phyloP scores from a whole-genome alignment of 2,329 filamentous ascomycete species.

The Pseudogymnoascus sp. region DNA sequence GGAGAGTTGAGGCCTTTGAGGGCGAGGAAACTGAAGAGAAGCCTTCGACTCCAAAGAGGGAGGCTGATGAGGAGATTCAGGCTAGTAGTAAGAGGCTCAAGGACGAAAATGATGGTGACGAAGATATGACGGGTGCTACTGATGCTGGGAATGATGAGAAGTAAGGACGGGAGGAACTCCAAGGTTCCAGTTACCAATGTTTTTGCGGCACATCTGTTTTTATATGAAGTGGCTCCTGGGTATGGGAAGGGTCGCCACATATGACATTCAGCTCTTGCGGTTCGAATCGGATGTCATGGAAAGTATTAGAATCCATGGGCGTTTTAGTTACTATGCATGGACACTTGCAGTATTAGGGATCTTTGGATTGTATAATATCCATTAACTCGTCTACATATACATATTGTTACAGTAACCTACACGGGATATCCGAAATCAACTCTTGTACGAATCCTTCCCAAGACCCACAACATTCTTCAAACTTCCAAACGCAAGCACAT shows the following conservation, averaged over 20 bases:
- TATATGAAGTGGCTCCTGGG: neutral
- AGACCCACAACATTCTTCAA: conserved; percentile 59
- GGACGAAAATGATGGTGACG: conserved; percentile 30
- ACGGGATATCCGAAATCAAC: neutral
- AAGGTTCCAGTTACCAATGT: neutral
- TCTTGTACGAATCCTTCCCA: conserved; percentile 10
- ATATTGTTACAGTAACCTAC: conserved; percentile 3
- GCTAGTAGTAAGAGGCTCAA: conserved; percentile 41
- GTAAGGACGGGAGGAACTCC: neutral
- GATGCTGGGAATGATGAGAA: conserved; percentile 1
- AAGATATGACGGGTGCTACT: conserved; percentile 4
- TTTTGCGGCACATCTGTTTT: neutral
- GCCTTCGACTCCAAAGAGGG: conserved; percentile 43
- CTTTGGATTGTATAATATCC: neutral
- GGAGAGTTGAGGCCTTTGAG: conserved; percentile 34
- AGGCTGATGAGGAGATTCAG: conserved; percentile 42
- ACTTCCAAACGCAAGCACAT: conserved; percentile 83
- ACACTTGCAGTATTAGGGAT: neutral
- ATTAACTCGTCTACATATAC: neutral
- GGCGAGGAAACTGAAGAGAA: conserved; percentile 19
- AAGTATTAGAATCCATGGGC: neutral
- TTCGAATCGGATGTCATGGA: neutral
- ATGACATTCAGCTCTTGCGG: neutral
- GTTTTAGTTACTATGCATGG: neutral
- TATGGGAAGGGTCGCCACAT: neutral